These are phyloP conservation scores for Thelephora terrestris DNA, from an alignment of 1,284 basidiomycete genomes.

Conservation along the genomic window DNA sequence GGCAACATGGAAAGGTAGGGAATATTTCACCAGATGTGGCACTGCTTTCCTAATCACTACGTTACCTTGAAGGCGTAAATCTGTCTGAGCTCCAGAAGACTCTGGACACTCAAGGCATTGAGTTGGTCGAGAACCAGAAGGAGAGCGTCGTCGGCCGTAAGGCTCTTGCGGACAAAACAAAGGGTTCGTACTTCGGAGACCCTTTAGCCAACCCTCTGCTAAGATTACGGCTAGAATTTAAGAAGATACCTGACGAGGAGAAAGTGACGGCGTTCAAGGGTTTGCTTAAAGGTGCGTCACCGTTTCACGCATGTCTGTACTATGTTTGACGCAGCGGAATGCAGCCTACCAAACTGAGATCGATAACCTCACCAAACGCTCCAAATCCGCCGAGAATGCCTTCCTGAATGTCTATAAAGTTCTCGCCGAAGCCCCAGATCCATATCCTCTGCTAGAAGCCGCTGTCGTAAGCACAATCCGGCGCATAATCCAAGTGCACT, in stretches of 20 bases:
- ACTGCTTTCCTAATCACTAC: not conserved
- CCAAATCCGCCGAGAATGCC: slow-evolving; percentile 85
- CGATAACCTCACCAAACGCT: slow-evolving; percentile 86
- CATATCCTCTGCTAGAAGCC: slow-evolving; percentile 89
- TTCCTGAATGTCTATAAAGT: slow-evolving; percentile 93
- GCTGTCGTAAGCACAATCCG: slow-evolving; percentile 51
- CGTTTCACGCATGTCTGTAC: not conserved
- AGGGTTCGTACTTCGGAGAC: slow-evolving; percentile 43
- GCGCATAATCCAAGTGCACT: not conserved
- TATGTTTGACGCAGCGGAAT: not conserved
- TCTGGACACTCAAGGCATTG: slow-evolving; percentile 82
- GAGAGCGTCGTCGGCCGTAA: slow-evolving; percentile 92
- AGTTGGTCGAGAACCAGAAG: slow-evolving; percentile 96
- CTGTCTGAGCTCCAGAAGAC: slow-evolving; percentile 87
- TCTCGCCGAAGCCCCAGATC: slow-evolving; percentile 90
- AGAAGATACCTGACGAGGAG: slow-evolving; percentile 81
- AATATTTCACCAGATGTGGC: not conserved
- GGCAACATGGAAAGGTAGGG: slow-evolving; percentile 77
- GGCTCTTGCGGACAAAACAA: slow-evolving; percentile 85
- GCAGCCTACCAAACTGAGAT: slow-evolving; percentile 94
- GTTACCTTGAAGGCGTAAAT: slow-evolving; percentile 62
- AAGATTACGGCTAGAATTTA: slow-evolving; percentile 62
- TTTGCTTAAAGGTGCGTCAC: slow-evolving; percentile 65
- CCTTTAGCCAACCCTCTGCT: not conserved
- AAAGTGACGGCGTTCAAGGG: slow-evolving; percentile 81